phyloP scores from a whole-genome alignment of 169 alveolate species.

The Amoebophrya sp. region DNA sequence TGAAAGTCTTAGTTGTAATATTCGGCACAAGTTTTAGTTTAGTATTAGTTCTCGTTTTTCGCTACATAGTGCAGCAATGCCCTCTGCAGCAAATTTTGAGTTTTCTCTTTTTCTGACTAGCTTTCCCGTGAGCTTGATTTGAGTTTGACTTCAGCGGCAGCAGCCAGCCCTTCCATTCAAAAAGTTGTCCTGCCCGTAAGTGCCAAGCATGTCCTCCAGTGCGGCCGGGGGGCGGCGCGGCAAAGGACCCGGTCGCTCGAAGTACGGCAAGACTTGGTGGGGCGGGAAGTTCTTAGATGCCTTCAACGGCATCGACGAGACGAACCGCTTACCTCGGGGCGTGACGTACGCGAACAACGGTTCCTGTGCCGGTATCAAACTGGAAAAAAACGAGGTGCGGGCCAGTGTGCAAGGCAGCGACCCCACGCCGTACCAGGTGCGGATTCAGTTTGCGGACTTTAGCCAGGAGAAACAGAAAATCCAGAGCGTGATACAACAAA shows the following conservation, averaged over 20 bases:
- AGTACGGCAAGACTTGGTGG: neutral
- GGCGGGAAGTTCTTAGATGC: neutral
- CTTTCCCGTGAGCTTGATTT: too few relatives aligned
- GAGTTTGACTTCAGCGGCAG: too few relatives aligned
- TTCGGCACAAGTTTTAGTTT: too few relatives aligned
- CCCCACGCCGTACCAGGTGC: neutral
- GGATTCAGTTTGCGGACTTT: neutral
- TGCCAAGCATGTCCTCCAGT: too few relatives aligned
- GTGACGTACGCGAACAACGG: neutral
- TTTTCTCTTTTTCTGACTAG: too few relatives aligned
- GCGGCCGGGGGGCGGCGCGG: too few relatives aligned
- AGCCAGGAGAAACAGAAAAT: neutral
- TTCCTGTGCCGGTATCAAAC: neutral
- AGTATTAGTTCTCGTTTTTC: too few relatives aligned
- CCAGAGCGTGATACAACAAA: neutral
- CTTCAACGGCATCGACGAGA: neutral
- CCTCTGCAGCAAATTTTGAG: too few relatives aligned
- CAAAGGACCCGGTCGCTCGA: neutral
- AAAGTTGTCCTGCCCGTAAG: too few relatives aligned
- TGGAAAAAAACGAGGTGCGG: neutral
- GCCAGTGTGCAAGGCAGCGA: neutral
- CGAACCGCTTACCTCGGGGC: neutral
- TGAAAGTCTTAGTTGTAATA: too few relatives aligned
- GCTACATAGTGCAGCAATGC: too few relatives aligned
- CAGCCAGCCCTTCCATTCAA: too few relatives aligned